Base-by-base conservation (phyloP, 2,329 filamentous ascomycete species). In the Grosmannia serpens region DNA sequence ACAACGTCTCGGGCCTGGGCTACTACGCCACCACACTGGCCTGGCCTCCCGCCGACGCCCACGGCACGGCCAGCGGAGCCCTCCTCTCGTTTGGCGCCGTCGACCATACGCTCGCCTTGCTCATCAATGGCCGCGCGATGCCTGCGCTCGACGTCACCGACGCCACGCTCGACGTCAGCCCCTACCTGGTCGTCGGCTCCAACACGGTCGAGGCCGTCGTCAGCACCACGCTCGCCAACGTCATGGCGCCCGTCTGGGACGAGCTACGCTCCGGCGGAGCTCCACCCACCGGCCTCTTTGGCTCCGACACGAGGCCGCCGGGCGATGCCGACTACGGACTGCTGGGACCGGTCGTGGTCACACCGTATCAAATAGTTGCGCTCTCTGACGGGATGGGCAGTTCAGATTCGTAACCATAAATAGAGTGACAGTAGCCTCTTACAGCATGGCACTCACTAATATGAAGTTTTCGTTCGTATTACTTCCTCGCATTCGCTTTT, bases 1-100 rank as follows among this genome's bases (percentile, higher is more conserved):
- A 58, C 13, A 55, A 59, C 33, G 61, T 59, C 33, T 59, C 56
- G 1, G 59, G 61, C 13, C 50, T 55, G 15, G 61, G 61, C 11
- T 57, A 56, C 46, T 62, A 62, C 50, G 29, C 13, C 8, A 29
- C 47, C 1, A 51, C 31, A 2, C 60, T 59, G 17, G 1, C 5
- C 2, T 61, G 59, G 57, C 54, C 53, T 5, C 31, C 51, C 9
- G n/a, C 41, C 8, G 38, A 41, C 4, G 53, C 35, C 4, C 22
- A 22, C 8, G 26, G 38, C 9, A 24, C 31, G 3, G 35, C 17
- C 35, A 38, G 35, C 26, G 55, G 47, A 7, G 59, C 58, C 31
- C n/a, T 56, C 10, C 38, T 60, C n/a, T 59, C 59, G n/a, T 58
- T 62, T 38, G 60, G 60, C 3, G 31, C 33, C 1, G 46, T 62